Percentiles rank a stretch among this genome's conserved stretches.
These are phyloP conservation scores for Hypholoma fasciculare DNA, from an alignment of 768 basidiomycete species.

Conservation along the genomic window DNA sequence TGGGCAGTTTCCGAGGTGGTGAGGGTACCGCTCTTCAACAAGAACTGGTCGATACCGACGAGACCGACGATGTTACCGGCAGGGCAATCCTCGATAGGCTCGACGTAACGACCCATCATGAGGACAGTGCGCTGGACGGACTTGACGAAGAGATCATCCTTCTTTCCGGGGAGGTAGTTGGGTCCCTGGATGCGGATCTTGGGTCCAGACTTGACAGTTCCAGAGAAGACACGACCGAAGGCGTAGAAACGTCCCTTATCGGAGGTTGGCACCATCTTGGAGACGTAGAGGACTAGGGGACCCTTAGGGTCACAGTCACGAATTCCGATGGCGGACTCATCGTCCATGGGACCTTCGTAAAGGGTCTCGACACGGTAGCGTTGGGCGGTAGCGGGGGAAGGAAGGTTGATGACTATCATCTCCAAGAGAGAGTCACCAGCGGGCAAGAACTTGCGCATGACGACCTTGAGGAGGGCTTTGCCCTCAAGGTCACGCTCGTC, in stretches of 20 bases:
- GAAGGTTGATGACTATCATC: conserved; percentile 99
- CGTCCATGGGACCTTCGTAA: conserved; percentile 99
- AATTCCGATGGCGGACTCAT: conserved; percentile 98
- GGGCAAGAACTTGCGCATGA: conserved; percentile 99
- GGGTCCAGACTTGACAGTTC: conserved; percentile 94
- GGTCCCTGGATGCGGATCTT: conserved; percentile 99
- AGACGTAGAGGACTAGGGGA: conserved; percentile 96
- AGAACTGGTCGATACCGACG: conserved; percentile 99
- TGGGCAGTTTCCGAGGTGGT: conserved; percentile 98
- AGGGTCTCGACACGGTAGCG: conserved; percentile 99
- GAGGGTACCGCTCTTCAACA: conserved; percentile 98
- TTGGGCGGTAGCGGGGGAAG: conserved; percentile 96
- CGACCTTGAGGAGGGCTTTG: conserved; percentile 92
- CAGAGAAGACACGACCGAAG: conserved; percentile 99
- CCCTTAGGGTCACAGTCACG: conserved; percentile 96
- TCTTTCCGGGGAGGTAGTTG: conserved; percentile 98
- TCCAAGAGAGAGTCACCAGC: conserved; percentile 98
- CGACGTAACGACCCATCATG: conserved; percentile 99
- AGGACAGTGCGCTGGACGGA: conserved; percentile 97
- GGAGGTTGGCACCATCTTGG: conserved; percentile 99
- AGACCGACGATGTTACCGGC: conserved; percentile 99
- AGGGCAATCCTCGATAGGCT: conserved; percentile 99
- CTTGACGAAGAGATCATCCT: conserved; percentile 97
- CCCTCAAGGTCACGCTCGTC: conserved; percentile 95
- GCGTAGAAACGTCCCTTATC: conserved; percentile 99